Evolutionary conservation across 208 protist genomes (phyloP).

Genomic region (Crithidia expoeki): DNA sequence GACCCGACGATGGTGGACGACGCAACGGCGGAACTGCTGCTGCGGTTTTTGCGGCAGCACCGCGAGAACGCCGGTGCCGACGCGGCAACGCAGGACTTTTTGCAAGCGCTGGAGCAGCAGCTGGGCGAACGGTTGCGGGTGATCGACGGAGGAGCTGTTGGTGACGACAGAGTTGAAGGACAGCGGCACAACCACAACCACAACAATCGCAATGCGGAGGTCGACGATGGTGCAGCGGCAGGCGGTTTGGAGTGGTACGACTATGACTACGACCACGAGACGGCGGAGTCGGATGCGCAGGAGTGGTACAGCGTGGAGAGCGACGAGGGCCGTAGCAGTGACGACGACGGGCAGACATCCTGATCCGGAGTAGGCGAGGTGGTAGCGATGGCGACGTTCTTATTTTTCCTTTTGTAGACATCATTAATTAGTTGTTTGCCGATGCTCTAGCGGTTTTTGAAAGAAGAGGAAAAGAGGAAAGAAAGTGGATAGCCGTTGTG

Average conservation of each 20-base stretch:
- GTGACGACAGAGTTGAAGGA: neutral
- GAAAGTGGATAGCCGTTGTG: too few species aligned
- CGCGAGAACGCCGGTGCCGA: constrained; percentile 14
- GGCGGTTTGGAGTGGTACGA: neutral
- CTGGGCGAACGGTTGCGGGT: constrained; percentile 6
- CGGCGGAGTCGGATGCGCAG: constrained; percentile 18
- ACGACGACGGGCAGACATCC: neutral
- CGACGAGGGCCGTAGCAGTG: neutral
- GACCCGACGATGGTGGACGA: constrained; percentile 10
- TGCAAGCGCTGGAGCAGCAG: constrained; percentile 18
- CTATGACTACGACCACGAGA: constrained; percentile 26
- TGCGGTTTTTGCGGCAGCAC: constrained; percentile 18
- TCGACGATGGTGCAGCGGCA: neutral
- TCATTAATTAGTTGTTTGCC: too few species aligned
- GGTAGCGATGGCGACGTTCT: neutral
- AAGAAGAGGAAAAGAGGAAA: too few species aligned
- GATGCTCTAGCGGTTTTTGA: too few species aligned
- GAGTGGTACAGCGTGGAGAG: constrained; percentile 39
- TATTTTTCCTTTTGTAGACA: too few species aligned
- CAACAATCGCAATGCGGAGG: neutral
- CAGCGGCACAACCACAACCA: neutral
- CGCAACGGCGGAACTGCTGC: constrained; percentile 24
- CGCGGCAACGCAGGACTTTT: constrained; percentile 4
- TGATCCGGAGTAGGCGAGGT: neutral
- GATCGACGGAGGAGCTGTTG: neutral